Base-by-base conservation (phyloP, 2,329 filamentous ascomycete species). In the Exophiala bonariae region DNA sequence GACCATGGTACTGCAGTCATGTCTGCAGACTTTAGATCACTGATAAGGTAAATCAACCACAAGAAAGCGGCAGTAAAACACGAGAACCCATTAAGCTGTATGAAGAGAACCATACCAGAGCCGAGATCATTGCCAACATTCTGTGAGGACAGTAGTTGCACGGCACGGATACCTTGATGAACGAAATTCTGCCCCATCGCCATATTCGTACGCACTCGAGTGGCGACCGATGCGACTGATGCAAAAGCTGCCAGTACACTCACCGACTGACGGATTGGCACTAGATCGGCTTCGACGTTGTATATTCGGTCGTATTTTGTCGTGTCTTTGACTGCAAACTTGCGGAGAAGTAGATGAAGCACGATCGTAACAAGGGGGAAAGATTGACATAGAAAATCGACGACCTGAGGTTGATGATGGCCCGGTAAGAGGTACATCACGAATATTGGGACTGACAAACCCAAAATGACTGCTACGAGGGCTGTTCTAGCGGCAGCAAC, bases 1-100 rank as follows among this genome's bases (percentile, higher is more conserved):
- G 26, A 30, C 63, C 59, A 67, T 50, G 7, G 47, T 35, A 8
- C 28, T n/a, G 39, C 38, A 0, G 62, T 37, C 54, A 65, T 68
- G 1, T 61, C 56, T 1, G 59, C 61, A n/a, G 40, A 53, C 47
- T 66, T 69, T 33, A 68, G 49, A 46, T 70, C 66, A 23, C 50
- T 47, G 44, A 68, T 61, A 16, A 58, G 58, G 37, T 67, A 55
- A 17, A 59, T 28, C 2, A 60, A 55, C 66, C 65, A 70, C 14
- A 66, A 33, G n/a, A 60, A 44, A 31, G 44, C 44, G 4, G 37
- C 44, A 17, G n/a, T n/a, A 31, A 47, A 47, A 30, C 44, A 47
- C n/a, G 36, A 36, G 36, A 31, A 28, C 18, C 36, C 37, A 17
- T 41, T 38, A 19, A 41, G 31, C 14, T 47, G 44, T 18, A 47